These are phyloP conservation scores for Brassica carinata DNA, from an alignment of 345 rosid species.

Conservation along the genomic window DNA sequence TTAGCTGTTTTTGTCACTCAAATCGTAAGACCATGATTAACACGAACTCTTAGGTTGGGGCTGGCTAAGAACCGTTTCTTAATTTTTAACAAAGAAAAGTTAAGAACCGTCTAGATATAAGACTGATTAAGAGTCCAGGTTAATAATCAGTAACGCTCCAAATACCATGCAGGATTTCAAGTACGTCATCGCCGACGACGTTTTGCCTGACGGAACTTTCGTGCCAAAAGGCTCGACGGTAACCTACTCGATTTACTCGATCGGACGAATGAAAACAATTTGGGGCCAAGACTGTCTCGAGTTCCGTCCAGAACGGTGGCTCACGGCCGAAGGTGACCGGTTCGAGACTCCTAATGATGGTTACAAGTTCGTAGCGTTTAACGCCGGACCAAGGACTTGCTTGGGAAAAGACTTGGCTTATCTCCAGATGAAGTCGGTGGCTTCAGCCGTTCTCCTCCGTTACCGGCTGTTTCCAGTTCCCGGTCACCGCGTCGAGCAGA, in stretches of 20 bases:
- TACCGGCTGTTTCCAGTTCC: conserved; percentile 68
- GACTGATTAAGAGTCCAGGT: no score
- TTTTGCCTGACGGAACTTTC: conserved; percentile 72
- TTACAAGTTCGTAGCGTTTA: conserved; percentile 83
- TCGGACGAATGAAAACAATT: conserved; percentile 85
- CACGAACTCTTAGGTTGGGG: no score
- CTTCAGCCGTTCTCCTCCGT: conserved; percentile 79
- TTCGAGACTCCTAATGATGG: conserved; percentile 79
- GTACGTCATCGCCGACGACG: conserved; percentile 68
- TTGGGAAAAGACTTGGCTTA: conserved; percentile 94
- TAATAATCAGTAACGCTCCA: conserved; percentile 24
- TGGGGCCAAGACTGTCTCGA: conserved; percentile 92
- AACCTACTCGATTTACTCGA: conserved; percentile 81
- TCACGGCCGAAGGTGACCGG: conserved; percentile 53
- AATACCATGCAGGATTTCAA: conserved; percentile 60
- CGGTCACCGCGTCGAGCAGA: conserved; percentile 86
- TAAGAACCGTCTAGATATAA: no score
- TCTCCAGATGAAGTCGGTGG: conserved; percentile 86
- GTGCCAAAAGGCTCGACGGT: conserved; percentile 88
- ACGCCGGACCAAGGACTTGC: conserved; percentile 93
- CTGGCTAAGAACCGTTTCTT: no score
- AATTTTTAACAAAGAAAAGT: no score
- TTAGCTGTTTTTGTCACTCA: not conserved
- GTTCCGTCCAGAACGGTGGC: conserved; percentile 85
- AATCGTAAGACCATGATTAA: no score